phyloP scores from a whole-genome alignment of 176 grass and related monocot genomes.

The Musa acuminata region DNA sequence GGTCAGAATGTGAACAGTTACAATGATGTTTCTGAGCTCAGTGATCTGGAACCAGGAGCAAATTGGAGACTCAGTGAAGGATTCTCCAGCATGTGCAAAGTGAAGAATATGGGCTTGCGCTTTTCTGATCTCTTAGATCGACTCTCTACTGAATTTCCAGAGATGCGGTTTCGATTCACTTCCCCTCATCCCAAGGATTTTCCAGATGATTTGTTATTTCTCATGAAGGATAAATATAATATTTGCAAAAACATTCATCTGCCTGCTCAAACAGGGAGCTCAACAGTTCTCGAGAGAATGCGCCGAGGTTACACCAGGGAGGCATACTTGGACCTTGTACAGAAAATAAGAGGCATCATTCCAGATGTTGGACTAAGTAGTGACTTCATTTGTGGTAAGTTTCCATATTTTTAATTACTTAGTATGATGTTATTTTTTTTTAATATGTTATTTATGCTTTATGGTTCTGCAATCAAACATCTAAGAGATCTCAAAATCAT shows the following conservation, averaged over 20 bases:
- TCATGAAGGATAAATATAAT: conserved; percentile 93
- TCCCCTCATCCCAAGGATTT: conserved; percentile 94
- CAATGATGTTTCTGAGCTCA: conserved; percentile 68
- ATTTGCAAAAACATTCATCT: conserved; percentile 85
- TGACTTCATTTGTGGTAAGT: conserved; percentile 92
- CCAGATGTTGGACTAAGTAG: conserved; percentile 89
- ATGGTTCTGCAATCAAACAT: not conserved
- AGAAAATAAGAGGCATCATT: conserved; percentile 69
- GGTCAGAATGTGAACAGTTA: conserved; percentile 99
- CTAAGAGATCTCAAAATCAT: no score
- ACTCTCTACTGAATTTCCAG: conserved; percentile 77
- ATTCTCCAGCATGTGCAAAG: conserved; percentile 75
- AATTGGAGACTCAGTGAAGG: conserved; percentile 78
- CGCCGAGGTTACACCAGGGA: conserved; percentile 77
- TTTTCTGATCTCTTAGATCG: conserved; percentile 82
- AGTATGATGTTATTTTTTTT: not conserved
- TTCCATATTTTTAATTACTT: not conserved
- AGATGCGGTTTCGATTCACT: conserved; percentile 95
- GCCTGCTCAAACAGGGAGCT: conserved; percentile 85
- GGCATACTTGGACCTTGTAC: conserved; percentile 89
- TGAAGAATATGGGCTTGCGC: conserved; percentile 61
- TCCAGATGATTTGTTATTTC: conserved; percentile 71
- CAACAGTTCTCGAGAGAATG: conserved; percentile 75
- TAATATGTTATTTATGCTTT: not conserved
- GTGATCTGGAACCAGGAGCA: conserved; percentile 53